Base-by-base conservation (phyloP, 202 grass and related monocot genomes). In the Setaria italica region DNA sequence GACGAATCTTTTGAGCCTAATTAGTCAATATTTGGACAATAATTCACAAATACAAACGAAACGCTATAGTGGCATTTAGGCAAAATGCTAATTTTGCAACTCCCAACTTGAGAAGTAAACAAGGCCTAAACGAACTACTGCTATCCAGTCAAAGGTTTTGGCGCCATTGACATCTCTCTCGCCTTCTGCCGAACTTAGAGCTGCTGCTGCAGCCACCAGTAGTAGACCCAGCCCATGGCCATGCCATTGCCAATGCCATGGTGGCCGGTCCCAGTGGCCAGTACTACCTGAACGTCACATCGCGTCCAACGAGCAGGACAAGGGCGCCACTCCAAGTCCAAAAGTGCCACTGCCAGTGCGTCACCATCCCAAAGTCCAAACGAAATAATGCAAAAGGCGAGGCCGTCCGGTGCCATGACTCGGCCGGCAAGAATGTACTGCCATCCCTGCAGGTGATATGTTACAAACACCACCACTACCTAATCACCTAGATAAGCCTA, bases 271-370 rank as follows among this genome's bases (percentile, higher is more conserved):
- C 32, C 62, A 65, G 21, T 35, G 34, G 34, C 3, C 34, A 43
- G 42, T 29, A 58, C 65, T 4, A 17, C 21, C 29, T 58, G 3
- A 68, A 76, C 68, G 76, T 85, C 82, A 62, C 59, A 78, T 86
- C 79, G 45, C 69, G n/a, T 62, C 82, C 58, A 58, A 15, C 39
- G 16, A 12, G 21, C 67, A 83, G 42, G 80, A 83, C 88, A 84
- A 83, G 1, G 80, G 67, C 68, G 84, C 60, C 80, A 5, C 88
- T 87, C 88, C 80, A 81, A 50, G 67, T 69, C 88, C 80, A 84
- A 84, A 90, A 90, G 88, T 54, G 49, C 11, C 55, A 86, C 83
- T 62, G 57, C 9, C 72, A 9, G 37, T 51, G 72, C 60, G 60
- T 16, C 55, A 74, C 39, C 39, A 19, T 21, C 78, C 41, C 34